phyloP scores from a whole-genome alignment of 345 rosid genomes.

The Draba incana region DNA sequence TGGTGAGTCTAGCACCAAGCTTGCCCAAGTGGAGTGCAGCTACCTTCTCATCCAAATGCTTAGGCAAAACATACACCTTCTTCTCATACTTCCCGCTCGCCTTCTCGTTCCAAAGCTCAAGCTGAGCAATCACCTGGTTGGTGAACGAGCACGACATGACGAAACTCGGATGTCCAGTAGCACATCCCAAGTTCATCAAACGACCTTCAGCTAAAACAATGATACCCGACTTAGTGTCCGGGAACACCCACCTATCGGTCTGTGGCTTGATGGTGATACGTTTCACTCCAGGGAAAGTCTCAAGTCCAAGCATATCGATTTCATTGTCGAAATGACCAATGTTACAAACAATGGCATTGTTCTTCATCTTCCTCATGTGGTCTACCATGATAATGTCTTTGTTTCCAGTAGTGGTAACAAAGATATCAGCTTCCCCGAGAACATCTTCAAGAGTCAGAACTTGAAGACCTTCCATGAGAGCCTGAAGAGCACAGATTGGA shows the following conservation, averaged over 20 bases:
- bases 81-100: conserved; percentile 58
- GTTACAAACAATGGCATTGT: conserved; percentile 76
- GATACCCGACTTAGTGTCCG: conserved; percentile 63
- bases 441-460: conserved; percentile 63
- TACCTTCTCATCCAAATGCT: conserved; percentile 77
- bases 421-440: conserved; percentile 62
- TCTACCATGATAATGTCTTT: conserved; percentile 73
- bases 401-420: conserved; percentile 74
- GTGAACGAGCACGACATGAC: conserved; percentile 81
- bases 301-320: conserved; percentile 68
- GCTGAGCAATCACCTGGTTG: conserved; percentile 73
- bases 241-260: conserved; percentile 58
- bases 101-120: conserved; percentile 70
- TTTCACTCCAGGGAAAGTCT: conserved; percentile 63
- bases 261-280: conserved; percentile 76
- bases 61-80: conserved; percentile 71
- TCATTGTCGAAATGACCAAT: conserved; percentile 77
- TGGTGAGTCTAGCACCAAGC: conserved; percentile 78
- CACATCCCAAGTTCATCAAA: conserved; percentile 75
- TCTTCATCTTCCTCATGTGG: conserved; percentile 73
- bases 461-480: conserved; percentile 73
- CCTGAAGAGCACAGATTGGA: conserved; percentile 78
- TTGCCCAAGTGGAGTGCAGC: conserved; percentile 71
- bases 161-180: conserved; percentile 79
- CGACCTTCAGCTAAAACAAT: conserved; percentile 72